Conservation (phyloP, 495 filamentous ascomycete species). For the Xylaria cubensis region DNA sequence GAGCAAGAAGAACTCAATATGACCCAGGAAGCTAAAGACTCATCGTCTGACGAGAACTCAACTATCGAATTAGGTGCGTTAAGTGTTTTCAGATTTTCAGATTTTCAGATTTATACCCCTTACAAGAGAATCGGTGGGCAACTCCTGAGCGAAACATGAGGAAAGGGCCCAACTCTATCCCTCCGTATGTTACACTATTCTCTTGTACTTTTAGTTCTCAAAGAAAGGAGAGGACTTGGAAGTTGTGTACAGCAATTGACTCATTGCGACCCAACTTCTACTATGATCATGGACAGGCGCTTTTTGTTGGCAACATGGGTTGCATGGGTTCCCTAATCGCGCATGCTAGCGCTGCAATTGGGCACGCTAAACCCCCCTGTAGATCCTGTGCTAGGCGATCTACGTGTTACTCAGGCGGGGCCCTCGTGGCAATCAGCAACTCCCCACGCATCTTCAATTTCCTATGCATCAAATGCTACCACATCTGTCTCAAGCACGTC, state of each 20-base stretch:
- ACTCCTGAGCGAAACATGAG: not conserved
- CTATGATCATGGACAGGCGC: not conserved
- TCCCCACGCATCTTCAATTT: not conserved
- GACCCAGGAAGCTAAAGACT: conserved; percentile 9
- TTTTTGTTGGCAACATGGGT: not conserved
- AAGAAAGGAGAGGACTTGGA: not conserved
- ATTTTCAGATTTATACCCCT: not conserved
- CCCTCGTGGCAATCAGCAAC: not conserved
- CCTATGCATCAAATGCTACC: not conserved
- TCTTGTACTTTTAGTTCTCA: too few species aligned
- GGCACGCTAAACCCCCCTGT: conserved; percentile 4
- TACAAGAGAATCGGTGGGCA: not conserved
- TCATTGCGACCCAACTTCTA: conserved; percentile 7
- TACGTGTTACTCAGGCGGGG: not conserved
- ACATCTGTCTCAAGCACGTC: not conserved
- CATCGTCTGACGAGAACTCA: not conserved
- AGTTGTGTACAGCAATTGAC: not conserved
- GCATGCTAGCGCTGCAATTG: not conserved
- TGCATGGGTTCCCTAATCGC: not conserved
- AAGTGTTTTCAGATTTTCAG: not conserved
- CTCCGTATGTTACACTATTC: not conserved
- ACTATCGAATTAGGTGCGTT: conserved; percentile 13
- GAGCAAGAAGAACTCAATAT: conserved; percentile 30
- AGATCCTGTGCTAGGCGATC: not conserved
- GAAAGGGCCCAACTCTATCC: not conserved